Conservation (phyloP, 1,284 basidiomycete species). For the Vanrija sp. region DNA sequence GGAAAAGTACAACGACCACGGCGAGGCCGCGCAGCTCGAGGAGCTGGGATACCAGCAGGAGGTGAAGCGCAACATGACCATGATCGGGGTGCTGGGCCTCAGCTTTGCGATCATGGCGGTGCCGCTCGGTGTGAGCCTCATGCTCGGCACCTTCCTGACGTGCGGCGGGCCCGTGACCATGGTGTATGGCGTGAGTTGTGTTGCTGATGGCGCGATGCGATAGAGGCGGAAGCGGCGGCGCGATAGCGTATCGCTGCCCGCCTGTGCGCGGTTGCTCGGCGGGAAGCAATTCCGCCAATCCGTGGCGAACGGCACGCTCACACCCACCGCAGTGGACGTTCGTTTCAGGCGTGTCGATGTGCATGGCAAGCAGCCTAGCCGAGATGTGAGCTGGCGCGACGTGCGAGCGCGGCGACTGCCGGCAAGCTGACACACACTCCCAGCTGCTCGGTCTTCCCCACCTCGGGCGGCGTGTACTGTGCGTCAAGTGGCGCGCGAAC, state of each 20-base stretch:
- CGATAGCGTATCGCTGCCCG: too few species aligned
- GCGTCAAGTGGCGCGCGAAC: neutral
- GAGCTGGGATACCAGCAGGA: constrained; percentile 49
- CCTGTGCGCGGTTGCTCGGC: too few species aligned
- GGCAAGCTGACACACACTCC: too few species aligned
- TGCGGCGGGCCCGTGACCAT: constrained; percentile 48
- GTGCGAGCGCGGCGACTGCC: too few species aligned
- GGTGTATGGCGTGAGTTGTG: constrained; percentile 39
- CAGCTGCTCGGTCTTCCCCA: constrained; percentile 49
- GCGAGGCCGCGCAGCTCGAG: constrained; percentile 32
- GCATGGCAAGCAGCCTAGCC: constrained; percentile 49
- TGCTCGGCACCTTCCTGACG: constrained; percentile 48
- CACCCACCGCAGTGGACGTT: constrained; percentile 41
- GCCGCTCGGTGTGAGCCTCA: constrained; percentile 9
- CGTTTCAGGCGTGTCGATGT: constrained; percentile 49
- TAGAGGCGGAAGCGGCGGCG: too few species aligned
- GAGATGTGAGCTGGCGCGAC: constrained; percentile 38
- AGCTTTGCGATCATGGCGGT: constrained; percentile 49
- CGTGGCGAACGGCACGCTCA: too few species aligned
- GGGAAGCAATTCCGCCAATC: too few species aligned
- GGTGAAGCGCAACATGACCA: constrained; percentile 46
- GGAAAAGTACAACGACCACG: neutral
- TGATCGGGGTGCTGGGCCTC: constrained; percentile 49
- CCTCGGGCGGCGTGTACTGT: constrained; percentile 51
- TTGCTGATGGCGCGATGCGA: neutral